Conservation (phyloP, 2,329 filamentous ascomycete genomes). For the Phialocephala subalpina region DNA sequence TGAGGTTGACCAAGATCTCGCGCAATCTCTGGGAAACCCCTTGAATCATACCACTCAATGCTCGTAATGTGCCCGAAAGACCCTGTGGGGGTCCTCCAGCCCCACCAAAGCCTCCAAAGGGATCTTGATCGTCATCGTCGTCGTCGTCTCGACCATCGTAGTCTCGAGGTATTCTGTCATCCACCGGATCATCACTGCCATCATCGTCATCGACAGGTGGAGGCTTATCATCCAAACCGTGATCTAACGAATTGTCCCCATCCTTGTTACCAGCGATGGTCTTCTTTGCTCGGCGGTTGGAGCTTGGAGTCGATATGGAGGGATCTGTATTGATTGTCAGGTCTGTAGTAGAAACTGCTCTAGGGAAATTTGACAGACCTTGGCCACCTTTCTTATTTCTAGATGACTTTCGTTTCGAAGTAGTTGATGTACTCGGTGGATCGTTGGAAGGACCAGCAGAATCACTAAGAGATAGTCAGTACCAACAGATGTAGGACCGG, state of each 20-base stretch:
- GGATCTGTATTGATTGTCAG: conserved; percentile 44
- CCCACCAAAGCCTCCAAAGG: conserved; percentile 73
- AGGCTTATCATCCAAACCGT: conserved; percentile 35
- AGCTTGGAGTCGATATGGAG: conserved; percentile 37
- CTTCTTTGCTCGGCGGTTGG: conserved; percentile 56
- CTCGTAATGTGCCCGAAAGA: conserved; percentile 82
- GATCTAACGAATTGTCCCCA: conserved; percentile 73
- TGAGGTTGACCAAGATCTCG: conserved; percentile 77
- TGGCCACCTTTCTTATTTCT: conserved; percentile 72
- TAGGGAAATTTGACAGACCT: conserved; percentile 48
- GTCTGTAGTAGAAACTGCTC: conserved; percentile 47
- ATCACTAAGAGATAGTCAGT: conserved; percentile 55
- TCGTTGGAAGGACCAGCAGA: conserved; percentile 70
- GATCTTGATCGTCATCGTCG: conserved; percentile 66
- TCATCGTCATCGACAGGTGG: conserved; percentile 51
- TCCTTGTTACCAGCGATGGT: conserved; percentile 65
- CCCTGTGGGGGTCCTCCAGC: conserved; percentile 68
- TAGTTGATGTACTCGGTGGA: conserved; percentile 60
- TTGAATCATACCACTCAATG: conserved; percentile 90
- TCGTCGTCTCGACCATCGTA: conserved; percentile 62
- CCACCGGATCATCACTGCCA: conserved; percentile 62
- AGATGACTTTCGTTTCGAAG: conserved; percentile 76
- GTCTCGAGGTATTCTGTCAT: conserved; percentile 65
- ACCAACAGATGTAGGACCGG: conserved; percentile 24
- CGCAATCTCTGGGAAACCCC: conserved; percentile 82